Conservation (phyloP, 768 basidiomycete species). For the Calvatia gigantea region DNA sequence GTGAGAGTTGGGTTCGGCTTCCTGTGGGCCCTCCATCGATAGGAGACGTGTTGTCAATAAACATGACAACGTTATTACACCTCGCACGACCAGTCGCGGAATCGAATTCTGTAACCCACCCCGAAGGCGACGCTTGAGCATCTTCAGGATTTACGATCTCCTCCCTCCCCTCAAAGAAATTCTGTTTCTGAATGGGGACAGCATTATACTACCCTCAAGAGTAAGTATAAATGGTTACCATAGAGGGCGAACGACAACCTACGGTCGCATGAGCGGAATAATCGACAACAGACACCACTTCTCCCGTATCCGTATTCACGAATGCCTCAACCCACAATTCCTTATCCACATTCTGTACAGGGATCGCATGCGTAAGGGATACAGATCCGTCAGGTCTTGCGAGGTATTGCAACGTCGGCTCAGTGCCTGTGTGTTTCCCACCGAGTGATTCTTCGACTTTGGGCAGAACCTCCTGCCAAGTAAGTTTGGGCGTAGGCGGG, state of each 20-base stretch:
- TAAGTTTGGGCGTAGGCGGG: slow-evolving; percentile 31
- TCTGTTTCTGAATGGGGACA: slow-evolving; percentile 45
- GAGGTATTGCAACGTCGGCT: slow-evolving; percentile 36
- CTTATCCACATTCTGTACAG: slow-evolving; percentile 25
- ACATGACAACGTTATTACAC: slow-evolving; percentile 1
- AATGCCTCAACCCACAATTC: slow-evolving; percentile 54
- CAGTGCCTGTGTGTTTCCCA: slow-evolving; percentile 32
- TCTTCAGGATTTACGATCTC: slow-evolving; percentile 48
- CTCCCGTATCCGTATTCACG: slow-evolving; percentile 48
- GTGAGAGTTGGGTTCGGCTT: not conserved
- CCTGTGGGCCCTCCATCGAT: not conserved
- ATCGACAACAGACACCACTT: slow-evolving; percentile 46
- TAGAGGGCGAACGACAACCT: slow-evolving; percentile 9
- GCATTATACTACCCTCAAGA: slow-evolving; percentile 33
- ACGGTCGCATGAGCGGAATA: slow-evolving; percentile 44
- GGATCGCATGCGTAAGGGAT: slow-evolving; percentile 34
- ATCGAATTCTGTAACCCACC: slow-evolving; percentile 35
- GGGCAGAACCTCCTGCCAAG: slow-evolving; percentile 22
- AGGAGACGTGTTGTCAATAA: not conserved
- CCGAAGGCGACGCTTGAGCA: slow-evolving; percentile 39
- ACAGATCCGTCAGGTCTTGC: slow-evolving; percentile 32
- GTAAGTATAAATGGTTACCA: not conserved
- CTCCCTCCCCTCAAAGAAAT: slow-evolving; percentile 44
- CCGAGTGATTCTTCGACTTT: slow-evolving; percentile 17
- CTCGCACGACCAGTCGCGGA: not conserved